phyloP scores from a whole-genome alignment of 2,329 filamentous ascomycete genomes.

The Torrubiellomyces zombiae region DNA sequence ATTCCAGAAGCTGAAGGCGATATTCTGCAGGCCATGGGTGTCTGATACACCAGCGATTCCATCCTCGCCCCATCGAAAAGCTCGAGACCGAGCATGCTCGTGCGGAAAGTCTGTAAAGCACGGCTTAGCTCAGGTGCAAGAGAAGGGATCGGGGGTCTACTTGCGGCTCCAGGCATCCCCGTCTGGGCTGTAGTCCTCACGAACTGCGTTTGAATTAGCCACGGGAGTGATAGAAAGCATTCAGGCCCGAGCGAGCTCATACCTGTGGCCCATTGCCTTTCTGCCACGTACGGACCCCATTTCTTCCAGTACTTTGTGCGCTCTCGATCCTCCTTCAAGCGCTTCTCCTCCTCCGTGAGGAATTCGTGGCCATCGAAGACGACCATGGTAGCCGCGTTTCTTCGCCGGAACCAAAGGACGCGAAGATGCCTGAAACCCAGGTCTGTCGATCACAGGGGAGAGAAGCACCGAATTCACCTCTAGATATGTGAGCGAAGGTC shows the following conservation, averaged over 20 bases:
- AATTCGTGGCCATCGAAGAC: constrained; percentile 78
- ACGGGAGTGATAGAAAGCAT: too few relatives aligned
- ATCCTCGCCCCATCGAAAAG: constrained; percentile 92
- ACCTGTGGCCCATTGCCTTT: constrained; percentile 93
- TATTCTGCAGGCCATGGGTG: constrained; percentile 78
- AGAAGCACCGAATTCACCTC: too few relatives aligned
- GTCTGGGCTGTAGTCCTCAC: constrained; percentile 79
- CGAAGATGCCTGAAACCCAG: too few relatives aligned
- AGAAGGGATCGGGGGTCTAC: constrained; percentile 18
- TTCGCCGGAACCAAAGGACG: too few relatives aligned
- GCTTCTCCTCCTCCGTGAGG: constrained; percentile 77
- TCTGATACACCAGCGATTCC: constrained; percentile 90
- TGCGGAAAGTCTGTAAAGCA: constrained; percentile 67
- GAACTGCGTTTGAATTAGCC: constrained; percentile 32
- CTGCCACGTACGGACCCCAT: constrained; percentile 89
- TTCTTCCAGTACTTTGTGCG: constrained; percentile 91
- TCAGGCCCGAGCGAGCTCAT: constrained; percentile 17
- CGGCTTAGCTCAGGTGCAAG: constrained; percentile 4
- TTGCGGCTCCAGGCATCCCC: constrained; percentile 93
- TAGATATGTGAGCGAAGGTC: too few relatives aligned
- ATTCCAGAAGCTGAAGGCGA: constrained; percentile 96
- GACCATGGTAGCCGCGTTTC: constrained; percentile 46
- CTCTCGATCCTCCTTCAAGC: constrained; percentile 71
- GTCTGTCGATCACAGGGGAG: too few relatives aligned
- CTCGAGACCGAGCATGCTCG: constrained; percentile 73